Evolutionary conservation across 2,329 filamentous ascomycete genomes (phyloP).

Genomic region (Leptographium lundbergii): DNA sequence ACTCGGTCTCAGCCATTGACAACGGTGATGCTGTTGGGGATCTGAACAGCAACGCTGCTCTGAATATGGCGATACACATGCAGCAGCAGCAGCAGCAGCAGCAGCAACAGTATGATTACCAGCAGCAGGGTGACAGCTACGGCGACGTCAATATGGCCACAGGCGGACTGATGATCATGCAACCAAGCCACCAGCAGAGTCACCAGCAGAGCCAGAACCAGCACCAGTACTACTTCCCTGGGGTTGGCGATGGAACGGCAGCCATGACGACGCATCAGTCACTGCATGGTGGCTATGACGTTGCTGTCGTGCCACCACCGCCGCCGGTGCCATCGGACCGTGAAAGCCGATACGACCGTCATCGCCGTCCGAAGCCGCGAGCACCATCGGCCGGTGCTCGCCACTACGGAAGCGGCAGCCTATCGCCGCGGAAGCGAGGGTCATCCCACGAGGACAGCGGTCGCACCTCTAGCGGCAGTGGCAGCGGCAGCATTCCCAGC

Average conservation of each 20-base stretch:
- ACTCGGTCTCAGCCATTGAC: not conserved
- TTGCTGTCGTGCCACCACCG: conserved; percentile 5
- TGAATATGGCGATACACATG: not conserved
- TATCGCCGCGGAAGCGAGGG: conserved; percentile 4
- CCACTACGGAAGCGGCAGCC: conserved; percentile 13
- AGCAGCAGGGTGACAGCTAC: conserved; percentile 1
- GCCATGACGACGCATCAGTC: not conserved
- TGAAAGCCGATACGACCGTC: not conserved
- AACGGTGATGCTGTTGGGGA: not conserved
- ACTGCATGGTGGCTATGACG: not conserved
- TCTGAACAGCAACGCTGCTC: not conserved
- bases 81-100: conserved; percentile 1
- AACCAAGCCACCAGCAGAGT: conserved; percentile 23
- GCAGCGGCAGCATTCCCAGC: conserved; percentile 1
- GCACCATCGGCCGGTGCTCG: conserved; percentile 42
- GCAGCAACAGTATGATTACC: conserved; percentile 1
- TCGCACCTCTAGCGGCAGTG: not conserved
- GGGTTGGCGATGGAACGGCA: not conserved
- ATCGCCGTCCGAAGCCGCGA: conserved; percentile 32
- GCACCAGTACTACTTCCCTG: conserved; percentile 11
- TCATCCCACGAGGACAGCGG: not conserved
- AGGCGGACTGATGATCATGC: conserved; percentile 38
- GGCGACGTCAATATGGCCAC: conserved; percentile 16
- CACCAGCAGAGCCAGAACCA: conserved; percentile 6
- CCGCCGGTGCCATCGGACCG: not conserved